A percentile compares a stretch with the other conserved stretches of the same genome.
Evolutionary conservation across 306 rosid species (phyloP).

Genomic region (Pterocarpus macrocarpus): DNA sequence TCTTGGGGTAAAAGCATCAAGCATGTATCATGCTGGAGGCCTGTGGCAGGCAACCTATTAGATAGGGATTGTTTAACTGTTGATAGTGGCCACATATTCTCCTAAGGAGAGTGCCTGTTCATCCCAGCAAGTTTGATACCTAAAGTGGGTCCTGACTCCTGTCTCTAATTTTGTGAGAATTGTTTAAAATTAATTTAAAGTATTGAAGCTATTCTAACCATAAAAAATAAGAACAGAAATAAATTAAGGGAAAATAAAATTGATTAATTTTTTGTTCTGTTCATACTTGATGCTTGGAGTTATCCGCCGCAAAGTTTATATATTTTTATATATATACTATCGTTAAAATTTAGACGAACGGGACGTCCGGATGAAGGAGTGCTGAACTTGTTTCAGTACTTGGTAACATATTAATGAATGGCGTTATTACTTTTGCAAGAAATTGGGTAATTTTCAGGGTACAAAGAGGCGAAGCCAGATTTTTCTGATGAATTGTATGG

Average conservation of each 20-base stretch:
- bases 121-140: not conserved
- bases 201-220: no score
- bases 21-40: not conserved
- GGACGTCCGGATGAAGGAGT: not conserved
- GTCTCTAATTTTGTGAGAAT: no score
- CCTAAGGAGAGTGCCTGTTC: not conserved
- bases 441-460: not conserved
- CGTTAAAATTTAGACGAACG: no score
- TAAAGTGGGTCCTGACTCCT: not conserved
- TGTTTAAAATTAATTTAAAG: no score
- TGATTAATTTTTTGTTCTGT: no score
- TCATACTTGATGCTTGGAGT: no score
- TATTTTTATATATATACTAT: no score
- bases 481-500: not conserved
- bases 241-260: no score
- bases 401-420: not conserved
- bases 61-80: not conserved
- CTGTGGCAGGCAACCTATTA: not conserved
- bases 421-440: not conserved
- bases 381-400: no score
- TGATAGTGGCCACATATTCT: not conserved
- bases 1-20: not conserved
- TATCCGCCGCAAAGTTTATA: no score
- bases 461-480: not conserved
- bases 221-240: no score